Conservation (phyloP, 2,329 filamentous ascomycete genomes). For the Lecanicillium sp. region DNA sequence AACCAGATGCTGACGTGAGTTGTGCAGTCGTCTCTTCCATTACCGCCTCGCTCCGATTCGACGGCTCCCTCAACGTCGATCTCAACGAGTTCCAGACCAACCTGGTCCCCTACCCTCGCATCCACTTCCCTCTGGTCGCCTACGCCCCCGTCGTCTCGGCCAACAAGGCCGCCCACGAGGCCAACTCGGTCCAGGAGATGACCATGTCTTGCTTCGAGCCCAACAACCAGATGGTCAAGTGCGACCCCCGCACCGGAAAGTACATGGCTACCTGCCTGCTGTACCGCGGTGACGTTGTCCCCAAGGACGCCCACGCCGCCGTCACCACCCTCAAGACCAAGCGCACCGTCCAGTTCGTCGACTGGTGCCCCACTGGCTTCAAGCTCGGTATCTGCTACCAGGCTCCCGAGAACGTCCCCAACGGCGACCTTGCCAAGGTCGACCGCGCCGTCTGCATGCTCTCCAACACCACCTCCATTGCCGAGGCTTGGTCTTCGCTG, state of each 20-base stretch:
- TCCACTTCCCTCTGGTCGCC: conserved; percentile 97
- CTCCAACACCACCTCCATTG: conserved; percentile 96
- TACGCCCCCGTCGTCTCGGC: conserved; percentile 93
- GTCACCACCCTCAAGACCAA: conserved; percentile 98
- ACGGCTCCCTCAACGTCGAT: conserved; percentile 97
- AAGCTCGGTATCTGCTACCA: conserved; percentile 99
- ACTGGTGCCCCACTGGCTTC: conserved; percentile 99
- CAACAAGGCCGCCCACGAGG: conserved; percentile 92
- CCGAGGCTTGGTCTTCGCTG: conserved; percentile 94
- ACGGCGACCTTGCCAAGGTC: conserved; percentile 95
- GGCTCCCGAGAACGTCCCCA: conserved; percentile 89
- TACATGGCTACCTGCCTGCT: conserved; percentile 99
- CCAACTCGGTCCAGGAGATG: conserved; percentile 97
- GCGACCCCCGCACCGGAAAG: conserved; percentile 96
- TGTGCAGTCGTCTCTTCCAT: conserved; percentile 86
- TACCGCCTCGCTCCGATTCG: conserved; percentile 95
- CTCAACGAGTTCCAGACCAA: conserved; percentile 99
- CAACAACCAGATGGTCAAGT: conserved; percentile 99
- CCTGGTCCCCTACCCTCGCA: conserved; percentile 95
- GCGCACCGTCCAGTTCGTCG: conserved; percentile 97
- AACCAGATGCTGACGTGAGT: conserved; percentile 14
- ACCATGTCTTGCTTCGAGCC: conserved; percentile 99
- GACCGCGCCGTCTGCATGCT: conserved; percentile 99
- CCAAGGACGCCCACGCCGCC: conserved; percentile 87
- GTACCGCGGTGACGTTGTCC: conserved; percentile 97